phyloP scores from a whole-genome alignment of 176 grass and related monocot species.

The Musa schizocarpa region DNA sequence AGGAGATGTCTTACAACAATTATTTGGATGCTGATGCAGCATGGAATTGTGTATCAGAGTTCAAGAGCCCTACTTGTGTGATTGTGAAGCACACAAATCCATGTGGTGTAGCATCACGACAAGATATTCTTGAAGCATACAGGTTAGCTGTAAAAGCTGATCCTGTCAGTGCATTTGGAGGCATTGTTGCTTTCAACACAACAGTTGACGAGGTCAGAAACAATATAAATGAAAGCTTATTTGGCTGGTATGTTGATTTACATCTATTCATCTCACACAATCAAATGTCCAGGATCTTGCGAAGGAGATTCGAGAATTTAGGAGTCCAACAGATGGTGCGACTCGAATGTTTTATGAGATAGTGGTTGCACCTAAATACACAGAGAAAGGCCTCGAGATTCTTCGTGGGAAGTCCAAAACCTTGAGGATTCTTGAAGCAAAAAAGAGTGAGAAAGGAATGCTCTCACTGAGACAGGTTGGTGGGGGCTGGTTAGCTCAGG shows the following conservation, averaged over 20 bases:
- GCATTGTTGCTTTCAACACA: constrained; percentile 85
- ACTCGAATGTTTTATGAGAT: constrained; percentile 96
- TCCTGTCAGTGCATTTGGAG: constrained; percentile 80
- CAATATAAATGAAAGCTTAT: background rate
- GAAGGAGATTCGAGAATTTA: constrained; percentile 78
- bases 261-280: background rate
- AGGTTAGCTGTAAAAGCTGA: constrained; percentile 82
- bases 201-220: constrained; percentile 50
- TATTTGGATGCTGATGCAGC: constrained; percentile 95
- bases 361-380: constrained; percentile 70
- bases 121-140: constrained; percentile 75
- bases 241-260: background rate
- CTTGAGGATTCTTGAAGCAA: constrained; percentile 75
- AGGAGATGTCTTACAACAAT: constrained; percentile 99
- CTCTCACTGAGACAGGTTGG: constrained; percentile 67
- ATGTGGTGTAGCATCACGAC: constrained; percentile 66
- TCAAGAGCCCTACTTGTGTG: constrained; percentile 68
- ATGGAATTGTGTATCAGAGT: constrained; percentile 95
- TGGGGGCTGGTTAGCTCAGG: constrained; percentile 74
- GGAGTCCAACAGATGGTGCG: constrained; percentile 58
- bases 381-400: constrained; percentile 63
- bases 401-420: constrained; percentile 80
- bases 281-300: constrained; percentile 52
- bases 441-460: constrained; percentile 52
- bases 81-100: constrained; percentile 95